These are phyloP conservation scores for Cladosporium sp. DNA, from an alignment of 2,329 filamentous ascomycete species.

Conservation along the genomic window DNA sequence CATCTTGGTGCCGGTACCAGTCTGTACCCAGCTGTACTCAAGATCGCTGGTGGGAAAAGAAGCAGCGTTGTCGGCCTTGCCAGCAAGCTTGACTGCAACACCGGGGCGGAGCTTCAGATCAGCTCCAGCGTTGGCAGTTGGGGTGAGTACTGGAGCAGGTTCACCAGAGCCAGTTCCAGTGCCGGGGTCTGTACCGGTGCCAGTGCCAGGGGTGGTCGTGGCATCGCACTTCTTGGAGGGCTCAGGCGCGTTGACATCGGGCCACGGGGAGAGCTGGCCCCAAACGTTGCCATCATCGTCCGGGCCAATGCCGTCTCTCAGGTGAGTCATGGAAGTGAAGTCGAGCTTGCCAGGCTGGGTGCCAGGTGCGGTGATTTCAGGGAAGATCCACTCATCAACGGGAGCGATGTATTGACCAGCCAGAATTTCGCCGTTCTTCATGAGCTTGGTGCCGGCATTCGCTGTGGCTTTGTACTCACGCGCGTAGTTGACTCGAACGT, in stretches of 20 bases:
- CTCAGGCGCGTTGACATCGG: slow-evolving; percentile 23
- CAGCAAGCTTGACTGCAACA: slow-evolving; percentile 20
- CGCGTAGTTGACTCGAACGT: slow-evolving; percentile 31
- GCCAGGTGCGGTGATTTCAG: slow-evolving; percentile 38
- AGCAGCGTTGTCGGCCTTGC: slow-evolving; percentile 26
- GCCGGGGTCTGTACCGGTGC: neutral
- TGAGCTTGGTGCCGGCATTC: slow-evolving; percentile 29
- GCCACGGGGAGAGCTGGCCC: slow-evolving; percentile 29
- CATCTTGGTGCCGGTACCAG: neutral
- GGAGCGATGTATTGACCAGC: slow-evolving; percentile 40
- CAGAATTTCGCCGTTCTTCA: slow-evolving; percentile 33
- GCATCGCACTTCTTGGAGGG: slow-evolving; percentile 24
- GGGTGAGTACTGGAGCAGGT: slow-evolving; percentile 17
- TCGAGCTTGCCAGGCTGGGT: slow-evolving; percentile 29
- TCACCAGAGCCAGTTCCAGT: slow-evolving; percentile 23
- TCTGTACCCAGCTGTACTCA: slow-evolving; percentile 20
- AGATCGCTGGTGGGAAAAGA: slow-evolving; percentile 21
- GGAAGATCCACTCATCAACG: slow-evolving; percentile 42
- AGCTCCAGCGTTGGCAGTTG: slow-evolving; percentile 22
- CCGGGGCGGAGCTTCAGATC: slow-evolving; percentile 24
- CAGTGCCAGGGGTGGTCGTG: slow-evolving; percentile 13
- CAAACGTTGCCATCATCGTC: slow-evolving; percentile 29
- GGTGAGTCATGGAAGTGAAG: slow-evolving; percentile 32
- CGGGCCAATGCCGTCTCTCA: slow-evolving; percentile 30
- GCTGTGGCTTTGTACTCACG: slow-evolving; percentile 39